Percentiles rank a stretch among this genome's conserved stretches.
Evolutionary conservation across 768 basidiomycete genomes (phyloP).

Genomic region (Lyophyllum semitale): DNA sequence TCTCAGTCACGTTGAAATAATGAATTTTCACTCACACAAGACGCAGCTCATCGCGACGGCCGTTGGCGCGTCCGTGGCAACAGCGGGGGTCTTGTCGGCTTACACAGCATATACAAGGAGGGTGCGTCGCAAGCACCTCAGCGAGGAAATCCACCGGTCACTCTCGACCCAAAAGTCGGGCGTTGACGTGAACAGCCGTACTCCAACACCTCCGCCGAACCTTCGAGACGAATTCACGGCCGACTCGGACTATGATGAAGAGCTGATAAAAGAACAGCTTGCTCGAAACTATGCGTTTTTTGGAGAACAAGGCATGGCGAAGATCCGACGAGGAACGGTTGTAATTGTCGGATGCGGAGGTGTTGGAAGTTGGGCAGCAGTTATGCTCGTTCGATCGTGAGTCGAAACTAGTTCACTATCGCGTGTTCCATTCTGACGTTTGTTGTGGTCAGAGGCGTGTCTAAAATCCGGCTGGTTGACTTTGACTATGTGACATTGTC

Average conservation of each 20-base stretch:
- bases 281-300: slow-evolving; percentile 95
- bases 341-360: slow-evolving; percentile 95
- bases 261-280: slow-evolving; percentile 84
- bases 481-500: slow-evolving; percentile 97
- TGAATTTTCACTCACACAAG: slow-evolving; percentile 45
- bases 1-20: slow-evolving; percentile 10
- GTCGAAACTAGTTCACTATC: slow-evolving; percentile 29
- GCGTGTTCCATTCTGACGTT: background rate
- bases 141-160: slow-evolving; percentile 57
- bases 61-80: slow-evolving; percentile 62
- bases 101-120: slow-evolving; percentile 53
- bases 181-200: slow-evolving; percentile 10
- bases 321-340: slow-evolving; percentile 72
- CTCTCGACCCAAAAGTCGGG: slow-evolving; percentile 35
- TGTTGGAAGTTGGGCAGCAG: slow-evolving; percentile 94
- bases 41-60: slow-evolving; percentile 68
- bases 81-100: slow-evolving; percentile 58
- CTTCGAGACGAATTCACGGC: slow-evolving; percentile 6
- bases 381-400: slow-evolving; percentile 91
- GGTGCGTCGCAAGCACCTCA: slow-evolving; percentile 53
- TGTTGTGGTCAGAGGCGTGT: slow-evolving; percentile 56
- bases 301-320: slow-evolving; percentile 84
- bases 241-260: slow-evolving; percentile 63
- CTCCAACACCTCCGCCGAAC: slow-evolving; percentile 8
- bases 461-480: slow-evolving; percentile 80